Conservation (phyloP, 192 early-diverging fungal species). For the Lobulomyces angularis region DNA sequence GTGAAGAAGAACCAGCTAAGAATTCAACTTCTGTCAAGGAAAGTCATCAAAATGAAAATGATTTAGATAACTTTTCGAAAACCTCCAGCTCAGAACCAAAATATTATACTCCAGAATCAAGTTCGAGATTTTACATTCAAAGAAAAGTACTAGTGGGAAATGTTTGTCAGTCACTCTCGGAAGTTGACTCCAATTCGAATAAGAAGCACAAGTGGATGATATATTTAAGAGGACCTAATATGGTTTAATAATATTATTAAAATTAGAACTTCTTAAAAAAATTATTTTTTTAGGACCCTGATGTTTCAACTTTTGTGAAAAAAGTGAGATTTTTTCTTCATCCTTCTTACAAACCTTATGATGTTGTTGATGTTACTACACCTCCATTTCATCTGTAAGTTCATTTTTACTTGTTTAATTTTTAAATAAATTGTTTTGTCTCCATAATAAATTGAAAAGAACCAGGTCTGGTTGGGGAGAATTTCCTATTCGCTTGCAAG, state of each 20-base stretch:
- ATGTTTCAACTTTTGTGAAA: constrained; percentile 53
- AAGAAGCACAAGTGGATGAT: constrained; percentile 76
- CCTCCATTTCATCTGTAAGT: constrained; percentile 72
- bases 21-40: not conserved
- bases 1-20: constrained; percentile 11
- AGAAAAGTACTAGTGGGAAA: constrained; percentile 21
- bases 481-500: constrained; percentile 69
- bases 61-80: constrained; percentile 1
- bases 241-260: not conserved
- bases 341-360: constrained; percentile 75
- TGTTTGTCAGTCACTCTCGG: constrained; percentile 14
- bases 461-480: constrained; percentile 92
- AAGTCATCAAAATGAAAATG: not conserved
- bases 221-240: constrained; percentile 56
- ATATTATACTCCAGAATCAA: no score
- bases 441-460: no score
- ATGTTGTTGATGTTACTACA: constrained; percentile 68
- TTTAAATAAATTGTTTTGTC: no score
- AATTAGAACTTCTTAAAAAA: not conserved
- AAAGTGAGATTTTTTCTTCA: constrained; percentile 79
- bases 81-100: constrained; percentile 34
- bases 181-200: not conserved
- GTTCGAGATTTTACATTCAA: constrained; percentile 45
- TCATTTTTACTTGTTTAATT: no score
- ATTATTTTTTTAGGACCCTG: constrained; percentile 13